Evolutionary conservation across 2,329 filamentous ascomycete species (phyloP), one percentile per base, ranked within the genome.

Genomic region (Thielaviopsis euricoi): DNA sequence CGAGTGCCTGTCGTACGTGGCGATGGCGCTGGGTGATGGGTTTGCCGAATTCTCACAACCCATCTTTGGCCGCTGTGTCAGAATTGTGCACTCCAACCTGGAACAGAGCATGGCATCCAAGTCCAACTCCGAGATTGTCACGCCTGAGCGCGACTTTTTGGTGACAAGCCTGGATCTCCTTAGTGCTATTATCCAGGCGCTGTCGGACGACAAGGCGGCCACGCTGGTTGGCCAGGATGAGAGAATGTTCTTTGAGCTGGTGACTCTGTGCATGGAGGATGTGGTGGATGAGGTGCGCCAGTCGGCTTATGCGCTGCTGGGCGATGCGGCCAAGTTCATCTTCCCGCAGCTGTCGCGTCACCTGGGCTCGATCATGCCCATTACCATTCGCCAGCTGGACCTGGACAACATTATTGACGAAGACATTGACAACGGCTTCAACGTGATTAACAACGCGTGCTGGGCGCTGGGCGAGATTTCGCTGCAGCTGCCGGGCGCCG

Each of bases 391-490:
- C 65, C 90, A 97, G 68, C 80, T 98, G 26, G 90, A 97, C 63
- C 75, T 95, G 63, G 85, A 89, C 61, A 77, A 77, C 58, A 79
- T 89, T 55, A 71, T 82, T 19, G 86, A 90, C 61, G 88, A 94
- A 64, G 86, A 89, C 61, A 82, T 89, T 52, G 88, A 95, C 62
- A 86, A 81, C 19, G 85, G 83, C 15, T 96, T 95, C 69, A 89
- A 89, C 61, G 90, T 97, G 29, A 83, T 97, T 60, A 98, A 97
- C 77, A 98, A 98, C 67, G 91, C 93, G 22, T 97, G 91, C 73
- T 98, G 93, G 93, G 94, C 90, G 6, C 84, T 83, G 23, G 93
- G 93, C 49, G 93, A 98, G 73, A 93, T 97, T 61, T 82, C 89
- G 17, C 83, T 95, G 69, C 83, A 88, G 61, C 78, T 87, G 67